Percentiles rank a stretch among this genome's conserved stretches.
These are phyloP conservation scores for Spergularia bocconei DNA, from an alignment of 148 eudicot species.

Conservation along the genomic window DNA sequence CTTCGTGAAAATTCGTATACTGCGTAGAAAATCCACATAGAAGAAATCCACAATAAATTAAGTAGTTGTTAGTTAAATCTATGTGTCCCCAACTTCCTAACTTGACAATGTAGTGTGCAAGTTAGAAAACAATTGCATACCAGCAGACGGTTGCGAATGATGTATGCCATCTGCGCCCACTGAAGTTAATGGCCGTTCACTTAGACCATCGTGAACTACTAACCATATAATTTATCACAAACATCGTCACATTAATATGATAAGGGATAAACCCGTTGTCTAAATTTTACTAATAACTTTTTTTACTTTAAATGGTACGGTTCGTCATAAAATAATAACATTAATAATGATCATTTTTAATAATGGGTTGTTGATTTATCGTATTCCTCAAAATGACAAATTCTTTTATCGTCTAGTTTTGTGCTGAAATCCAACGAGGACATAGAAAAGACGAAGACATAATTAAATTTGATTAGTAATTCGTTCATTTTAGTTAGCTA, in stretches of 20 bases:
- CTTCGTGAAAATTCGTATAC: not conserved
- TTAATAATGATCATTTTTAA: not conserved
- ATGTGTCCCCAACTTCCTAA: not conserved
- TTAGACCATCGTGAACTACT: not conserved
- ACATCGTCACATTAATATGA: not conserved
- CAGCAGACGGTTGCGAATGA: not conserved
- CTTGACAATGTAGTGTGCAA: not conserved
- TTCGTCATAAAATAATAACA: no score
- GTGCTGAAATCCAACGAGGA: no score
- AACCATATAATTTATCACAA: constrained; percentile 9
- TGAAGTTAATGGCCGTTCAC: constrained; percentile 16
- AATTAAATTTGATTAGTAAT: no score
- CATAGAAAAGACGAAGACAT: no score
- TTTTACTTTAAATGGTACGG: no score
- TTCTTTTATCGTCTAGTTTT: no score
- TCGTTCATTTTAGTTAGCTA: no score
- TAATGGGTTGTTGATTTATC: no score
- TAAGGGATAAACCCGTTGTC: not conserved
- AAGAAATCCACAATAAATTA: constrained; percentile 1
- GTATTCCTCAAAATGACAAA: no score
- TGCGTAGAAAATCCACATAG: not conserved
- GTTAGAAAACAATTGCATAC: constrained; percentile 4
- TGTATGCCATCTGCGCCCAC: not conserved
- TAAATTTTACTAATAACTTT: no score
- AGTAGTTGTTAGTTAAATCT: constrained; percentile 16